A percentile compares a stretch with the other conserved stretches of the same genome.
Conservation (phyloP, 495 filamentous ascomycete species). For the Hyphodiscus hymeniophilus region DNA sequence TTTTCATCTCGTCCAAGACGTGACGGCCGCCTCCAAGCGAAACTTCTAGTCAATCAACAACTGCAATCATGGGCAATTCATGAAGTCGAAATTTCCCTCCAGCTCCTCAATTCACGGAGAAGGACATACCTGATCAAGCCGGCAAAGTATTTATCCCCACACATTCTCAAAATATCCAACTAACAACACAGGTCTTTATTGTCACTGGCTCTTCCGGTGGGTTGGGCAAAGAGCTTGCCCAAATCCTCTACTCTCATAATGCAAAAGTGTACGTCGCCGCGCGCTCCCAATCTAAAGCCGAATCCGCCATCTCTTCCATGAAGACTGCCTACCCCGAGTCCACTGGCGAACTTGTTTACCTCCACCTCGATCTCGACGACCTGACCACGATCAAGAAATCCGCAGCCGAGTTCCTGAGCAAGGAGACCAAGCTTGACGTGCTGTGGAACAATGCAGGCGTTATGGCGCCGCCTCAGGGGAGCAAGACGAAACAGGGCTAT, state of each 20-base stretch:
- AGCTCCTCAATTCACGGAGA: slow-evolving; percentile 16
- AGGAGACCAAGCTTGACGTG: slow-evolving; percentile 41
- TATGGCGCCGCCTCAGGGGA: slow-evolving; percentile 42
- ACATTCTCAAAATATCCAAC: too few species aligned
- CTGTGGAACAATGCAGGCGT: slow-evolving; percentile 67
- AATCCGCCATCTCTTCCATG: slow-evolving; percentile 42
- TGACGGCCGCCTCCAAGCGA: too few species aligned
- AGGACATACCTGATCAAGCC: slow-evolving; percentile 14
- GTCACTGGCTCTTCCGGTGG: neutral
- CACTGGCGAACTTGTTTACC: slow-evolving; percentile 29
- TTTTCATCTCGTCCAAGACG: too few species aligned
- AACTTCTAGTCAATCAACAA: too few species aligned
- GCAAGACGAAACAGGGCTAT: slow-evolving; percentile 23
- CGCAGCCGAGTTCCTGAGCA: slow-evolving; percentile 29
- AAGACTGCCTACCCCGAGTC: slow-evolving; percentile 16
- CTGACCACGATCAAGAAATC: slow-evolving; percentile 29
- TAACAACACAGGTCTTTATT: neutral
- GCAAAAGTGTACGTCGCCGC: slow-evolving; percentile 56
- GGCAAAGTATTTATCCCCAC: slow-evolving; percentile 16
- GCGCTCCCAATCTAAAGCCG: slow-evolving; percentile 45
- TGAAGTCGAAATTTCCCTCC: slow-evolving; percentile 14
- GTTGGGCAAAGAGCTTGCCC: slow-evolving; percentile 46
- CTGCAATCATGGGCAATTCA: too few species aligned
- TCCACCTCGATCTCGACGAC: slow-evolving; percentile 36
- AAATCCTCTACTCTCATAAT: slow-evolving; percentile 51